phyloP scores from a whole-genome alignment of 2,329 filamentous ascomycete species.

The Thelonectria blattea region DNA sequence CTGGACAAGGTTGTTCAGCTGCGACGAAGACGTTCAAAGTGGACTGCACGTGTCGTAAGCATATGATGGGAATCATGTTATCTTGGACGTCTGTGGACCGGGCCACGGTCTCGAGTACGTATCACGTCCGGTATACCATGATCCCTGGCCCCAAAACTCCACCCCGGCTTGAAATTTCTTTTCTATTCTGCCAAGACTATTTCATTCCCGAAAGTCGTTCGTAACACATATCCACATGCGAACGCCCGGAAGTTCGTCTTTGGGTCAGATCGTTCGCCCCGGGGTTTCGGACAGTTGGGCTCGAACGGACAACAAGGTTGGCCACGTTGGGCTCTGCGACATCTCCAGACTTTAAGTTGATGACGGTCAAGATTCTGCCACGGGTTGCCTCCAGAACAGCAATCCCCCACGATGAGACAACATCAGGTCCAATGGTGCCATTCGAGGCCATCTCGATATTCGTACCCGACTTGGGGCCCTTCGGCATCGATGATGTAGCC shows the following conservation, averaged over 20 bases:
- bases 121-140: constrained; percentile 14
- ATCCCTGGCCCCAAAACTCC: constrained; percentile 15
- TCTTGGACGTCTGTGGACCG: constrained; percentile 3
- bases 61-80: constrained; percentile 17
- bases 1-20: neutral
- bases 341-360: neutral
- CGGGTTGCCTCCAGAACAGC: neutral
- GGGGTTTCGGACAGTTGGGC: neutral
- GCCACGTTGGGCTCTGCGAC: neutral
- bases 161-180: constrained; percentile 17
- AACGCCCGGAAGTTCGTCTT: neutral
- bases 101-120: neutral
- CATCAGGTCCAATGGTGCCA: constrained; percentile 39
- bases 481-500: constrained; percentile 64
- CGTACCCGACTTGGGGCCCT: constrained; percentile 52
- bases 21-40: neutral
- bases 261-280: neutral
- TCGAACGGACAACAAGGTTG: neutral
- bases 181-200: constrained; percentile 15
- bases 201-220: neutral
- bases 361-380: neutral
- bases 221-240: constrained; percentile 7
- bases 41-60: constrained; percentile 11
- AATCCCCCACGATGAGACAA: neutral
- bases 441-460: constrained; percentile 37